Evolutionary conservation across 2,329 filamentous ascomycete genomes (phyloP).

Genomic region (Fusarium irregulare): DNA sequence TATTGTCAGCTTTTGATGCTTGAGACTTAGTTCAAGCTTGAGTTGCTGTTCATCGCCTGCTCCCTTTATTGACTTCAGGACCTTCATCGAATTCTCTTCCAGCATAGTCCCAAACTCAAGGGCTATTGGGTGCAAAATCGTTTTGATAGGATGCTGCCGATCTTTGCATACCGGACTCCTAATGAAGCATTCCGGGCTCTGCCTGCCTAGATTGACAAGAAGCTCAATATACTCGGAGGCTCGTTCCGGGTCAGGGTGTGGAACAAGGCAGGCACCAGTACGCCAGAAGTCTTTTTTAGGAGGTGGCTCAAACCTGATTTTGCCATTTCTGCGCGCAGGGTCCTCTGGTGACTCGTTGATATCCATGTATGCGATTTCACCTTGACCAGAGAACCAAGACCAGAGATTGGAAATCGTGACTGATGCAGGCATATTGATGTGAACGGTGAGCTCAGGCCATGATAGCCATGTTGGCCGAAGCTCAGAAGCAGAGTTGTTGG

Average conservation of each 20-base stretch:
- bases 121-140: constrained; percentile 57
- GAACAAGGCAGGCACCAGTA: constrained; percentile 46
- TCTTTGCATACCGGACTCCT: constrained; percentile 34
- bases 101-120: constrained; percentile 73
- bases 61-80: constrained; percentile 59
- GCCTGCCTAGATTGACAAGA: constrained; percentile 4
- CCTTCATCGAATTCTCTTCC: constrained; percentile 66
- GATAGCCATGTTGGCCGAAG: constrained; percentile 47
- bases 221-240: constrained; percentile 41
- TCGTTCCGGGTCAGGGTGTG: constrained; percentile 33
- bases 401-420: constrained; percentile 60
- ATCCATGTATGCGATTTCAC: constrained; percentile 67
- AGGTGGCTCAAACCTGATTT: constrained; percentile 68
- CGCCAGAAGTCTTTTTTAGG: constrained; percentile 65
- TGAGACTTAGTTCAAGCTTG: constrained; percentile 49
- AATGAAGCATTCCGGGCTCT: constrained; percentile 25
- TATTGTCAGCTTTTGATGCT: constrained; percentile 45
- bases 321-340: constrained; percentile 49
- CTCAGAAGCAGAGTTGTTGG: not conserved
- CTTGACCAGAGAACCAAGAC: constrained; percentile 62
- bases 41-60: constrained; percentile 28
- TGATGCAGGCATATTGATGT: constrained; percentile 51
- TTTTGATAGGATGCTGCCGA: constrained; percentile 47
- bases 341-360: constrained; percentile 51
- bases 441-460: constrained; percentile 51